Percentiles rank a stretch among this genome's conserved stretches.
Conservation (phyloP, 495 filamentous ascomycete species). For the Neurospora sp. region DNA sequence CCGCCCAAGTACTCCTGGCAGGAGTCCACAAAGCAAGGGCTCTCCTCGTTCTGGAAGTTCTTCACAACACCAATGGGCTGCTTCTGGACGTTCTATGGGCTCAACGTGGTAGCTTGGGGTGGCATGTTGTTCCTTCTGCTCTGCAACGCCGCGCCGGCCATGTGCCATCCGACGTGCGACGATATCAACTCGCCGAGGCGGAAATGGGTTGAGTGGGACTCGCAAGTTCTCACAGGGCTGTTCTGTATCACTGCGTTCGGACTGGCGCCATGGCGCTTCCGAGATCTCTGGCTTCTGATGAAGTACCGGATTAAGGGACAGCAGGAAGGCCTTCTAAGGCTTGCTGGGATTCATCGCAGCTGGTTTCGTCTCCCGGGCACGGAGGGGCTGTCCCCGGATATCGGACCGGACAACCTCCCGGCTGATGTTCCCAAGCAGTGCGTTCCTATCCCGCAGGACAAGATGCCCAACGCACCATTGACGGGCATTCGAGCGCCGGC, state of each 20-base stretch:
- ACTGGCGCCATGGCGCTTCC: conserved; percentile 73
- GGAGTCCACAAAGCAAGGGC: conserved; percentile 46
- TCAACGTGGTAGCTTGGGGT: conserved; percentile 80
- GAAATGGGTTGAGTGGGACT: conserved; percentile 78
- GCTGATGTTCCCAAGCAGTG: conserved; percentile 22
- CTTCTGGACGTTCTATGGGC: conserved; percentile 64
- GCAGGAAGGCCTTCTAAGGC: conserved; percentile 42
- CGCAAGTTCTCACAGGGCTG: conserved; percentile 72
- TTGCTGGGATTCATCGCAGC: conserved; percentile 55
- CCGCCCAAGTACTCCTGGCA: conserved; percentile 55
- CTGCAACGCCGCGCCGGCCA: conserved; percentile 62
- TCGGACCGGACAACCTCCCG: conserved; percentile 37
- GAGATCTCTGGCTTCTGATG: conserved; percentile 63
- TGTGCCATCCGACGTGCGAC: conserved; percentile 68
- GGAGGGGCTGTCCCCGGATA: conserved; percentile 29
- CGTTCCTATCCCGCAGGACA: conserved; percentile 47
- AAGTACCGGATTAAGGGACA: conserved; percentile 48
- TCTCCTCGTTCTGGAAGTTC: conserved; percentile 46
- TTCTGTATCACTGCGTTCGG: conserved; percentile 87
- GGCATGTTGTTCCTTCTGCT: conserved; percentile 83
- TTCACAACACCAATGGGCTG: conserved; percentile 59
- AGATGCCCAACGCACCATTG: conserved; percentile 44
- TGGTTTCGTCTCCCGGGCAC: conserved; percentile 64
- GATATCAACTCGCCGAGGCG: conserved; percentile 61
- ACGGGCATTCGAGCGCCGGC: conserved; percentile 57